These are phyloP conservation scores for Acaromyces ingoldii DNA, from an alignment of 1,284 basidiomycete species.

Conservation along the genomic window DNA sequence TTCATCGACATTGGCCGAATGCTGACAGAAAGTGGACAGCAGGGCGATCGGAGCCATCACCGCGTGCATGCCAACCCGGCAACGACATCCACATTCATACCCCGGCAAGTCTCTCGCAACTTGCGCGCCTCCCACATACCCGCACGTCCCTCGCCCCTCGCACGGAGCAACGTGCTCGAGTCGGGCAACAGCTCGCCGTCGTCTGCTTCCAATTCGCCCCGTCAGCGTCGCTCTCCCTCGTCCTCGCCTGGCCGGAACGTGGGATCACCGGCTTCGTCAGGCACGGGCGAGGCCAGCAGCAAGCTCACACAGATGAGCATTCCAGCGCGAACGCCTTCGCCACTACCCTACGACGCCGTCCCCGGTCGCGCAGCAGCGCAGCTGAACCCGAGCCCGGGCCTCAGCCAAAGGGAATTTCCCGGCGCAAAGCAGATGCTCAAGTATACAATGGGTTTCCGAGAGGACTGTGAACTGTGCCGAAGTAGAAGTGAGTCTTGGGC, in stretches of 20 bases:
- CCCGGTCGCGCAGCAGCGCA: neutral
- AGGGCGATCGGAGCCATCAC: too few relatives aligned
- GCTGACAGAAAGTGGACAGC: too few relatives aligned
- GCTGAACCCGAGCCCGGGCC: neutral
- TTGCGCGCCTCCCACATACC: neutral
- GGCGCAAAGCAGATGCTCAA: neutral
- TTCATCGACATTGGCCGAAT: too few relatives aligned
- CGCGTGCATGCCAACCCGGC: neutral
- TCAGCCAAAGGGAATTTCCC: neutral
- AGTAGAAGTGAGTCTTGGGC: neutral
- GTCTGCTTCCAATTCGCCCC: too few relatives aligned
- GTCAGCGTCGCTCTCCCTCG: neutral
- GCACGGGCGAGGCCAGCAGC: neutral
- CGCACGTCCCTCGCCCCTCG: constrained; percentile 1
- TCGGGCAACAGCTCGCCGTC: too few relatives aligned
- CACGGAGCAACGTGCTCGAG: too few relatives aligned
- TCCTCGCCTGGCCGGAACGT: neutral
- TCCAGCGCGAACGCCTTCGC: neutral
- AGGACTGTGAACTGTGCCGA: constrained; percentile 1
- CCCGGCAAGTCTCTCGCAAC: neutral
- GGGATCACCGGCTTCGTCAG: neutral
- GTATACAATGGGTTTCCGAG: constrained; percentile 7
- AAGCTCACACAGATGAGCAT: neutral
- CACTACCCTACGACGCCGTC: neutral
- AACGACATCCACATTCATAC: neutral